phyloP scores from a whole-genome alignment of 257 asterid species.

The Orobanche coerulescens region DNA sequence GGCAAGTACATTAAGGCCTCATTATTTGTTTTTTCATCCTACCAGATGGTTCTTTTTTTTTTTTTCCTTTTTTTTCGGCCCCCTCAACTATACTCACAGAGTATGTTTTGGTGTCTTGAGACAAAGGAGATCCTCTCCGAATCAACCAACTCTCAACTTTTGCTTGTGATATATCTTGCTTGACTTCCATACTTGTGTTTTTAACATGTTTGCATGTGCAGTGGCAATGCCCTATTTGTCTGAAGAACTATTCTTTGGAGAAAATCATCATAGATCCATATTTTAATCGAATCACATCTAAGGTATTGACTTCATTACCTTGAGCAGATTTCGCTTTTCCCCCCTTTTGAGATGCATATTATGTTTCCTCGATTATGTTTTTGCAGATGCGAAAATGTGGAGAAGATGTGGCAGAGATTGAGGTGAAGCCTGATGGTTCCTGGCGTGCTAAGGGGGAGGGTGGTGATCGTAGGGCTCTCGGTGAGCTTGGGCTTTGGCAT shows the following conservation, averaged over 20 bases:
- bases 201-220: constrained; percentile 41
- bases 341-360: constrained; percentile 4
- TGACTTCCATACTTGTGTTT: constrained; percentile 17
- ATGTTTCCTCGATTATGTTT: constrained; percentile 16
- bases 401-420: constrained; percentile 84
- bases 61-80: constrained; percentile 2
- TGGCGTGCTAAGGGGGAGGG: constrained; percentile 94
- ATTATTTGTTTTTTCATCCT: neutral
- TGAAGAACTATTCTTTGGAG: constrained; percentile 86
- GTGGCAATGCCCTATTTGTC: constrained; percentile 99
- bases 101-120: neutral
- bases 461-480: constrained; percentile 61
- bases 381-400: constrained; percentile 59
- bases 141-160: constrained; percentile 8
- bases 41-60: constrained; percentile 4
- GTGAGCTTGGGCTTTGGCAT: constrained; percentile 91
- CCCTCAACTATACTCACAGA: neutral
- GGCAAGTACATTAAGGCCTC: constrained; percentile 46
- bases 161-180: neutral
- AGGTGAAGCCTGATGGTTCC: constrained; percentile 96
- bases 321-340: neutral
- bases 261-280: constrained; percentile 85
- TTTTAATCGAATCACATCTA: constrained; percentile 66
- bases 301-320: constrained; percentile 42
- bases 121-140: neutral